Evolutionary conservation across 2,329 filamentous ascomycete species (phyloP), one percentile per base, ranked within the genome.

Genomic region (Purpureocillium lavendulum): DNA sequence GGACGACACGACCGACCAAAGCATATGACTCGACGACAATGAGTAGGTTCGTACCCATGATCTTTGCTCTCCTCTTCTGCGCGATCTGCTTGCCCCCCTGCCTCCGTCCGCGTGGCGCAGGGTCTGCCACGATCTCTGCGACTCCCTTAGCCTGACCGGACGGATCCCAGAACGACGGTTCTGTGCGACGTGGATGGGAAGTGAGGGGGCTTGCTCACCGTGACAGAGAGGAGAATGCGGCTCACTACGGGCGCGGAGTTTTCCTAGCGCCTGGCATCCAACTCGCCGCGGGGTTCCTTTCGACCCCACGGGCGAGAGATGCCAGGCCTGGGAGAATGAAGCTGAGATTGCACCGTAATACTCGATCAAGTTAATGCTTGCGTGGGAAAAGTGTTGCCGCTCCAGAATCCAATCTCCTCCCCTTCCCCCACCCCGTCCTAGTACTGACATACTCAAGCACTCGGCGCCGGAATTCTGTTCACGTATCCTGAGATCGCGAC

Each of bases 291-390:
- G 21, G 21, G 28, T 32, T 33, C 17, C 6, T 21, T 38, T 7
- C 11, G 16, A 24, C 12, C 12, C 35, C 35, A 18, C 15, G 42
- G 30, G 21, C 49, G 55, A 64, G 63, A 70, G 66, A 70, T 63
- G 58, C 44, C 35, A 41, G 29, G 40, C 49, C 53, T 60, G 67
- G 49, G 54, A 59, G 65, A 56, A 77, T 69, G 76, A 88, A 77
- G 86, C 86, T 90, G 86, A 92, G 86, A 90, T 82, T 81, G 83
- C 79, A 92, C 86, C 85, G 86, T 89, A 71, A 84, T 81, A 90
- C 85, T 90, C 85, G 86, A 92, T 86, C 86, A 92, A 92, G 86
- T 86, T 90, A 92, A 90, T 88, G 83, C 86, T 92, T 92, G 86
- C 86, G 86, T 90, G 86, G 82, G 86, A 84, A 90, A 89, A 75